A percentile compares a stretch with the other conserved stretches of the same genome.
These are phyloP conservation scores for Otatea glauca DNA, from an alignment of 176 grass and related monocot species.

Conservation along the genomic window DNA sequence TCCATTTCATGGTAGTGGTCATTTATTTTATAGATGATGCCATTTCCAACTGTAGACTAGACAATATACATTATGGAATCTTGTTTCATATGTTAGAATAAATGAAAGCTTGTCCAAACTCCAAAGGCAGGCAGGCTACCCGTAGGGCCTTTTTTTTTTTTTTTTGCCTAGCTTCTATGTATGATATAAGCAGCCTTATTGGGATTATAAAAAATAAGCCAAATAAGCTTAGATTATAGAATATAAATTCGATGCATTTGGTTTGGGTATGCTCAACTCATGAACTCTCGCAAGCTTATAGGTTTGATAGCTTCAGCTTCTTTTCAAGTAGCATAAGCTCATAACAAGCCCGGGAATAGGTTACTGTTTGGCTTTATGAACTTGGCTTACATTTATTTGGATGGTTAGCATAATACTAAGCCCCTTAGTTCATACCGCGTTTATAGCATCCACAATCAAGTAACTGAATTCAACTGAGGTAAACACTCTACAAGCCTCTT, in stretches of 20 bases:
- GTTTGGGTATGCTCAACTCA: background rate
- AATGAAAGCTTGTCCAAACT: background rate
- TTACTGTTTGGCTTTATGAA: background rate
- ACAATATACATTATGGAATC: constrained; percentile 5
- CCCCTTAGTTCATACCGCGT: background rate
- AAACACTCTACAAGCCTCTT: background rate
- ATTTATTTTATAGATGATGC: constrained; percentile 26
- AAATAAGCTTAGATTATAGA: constrained; percentile 2
- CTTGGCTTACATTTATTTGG: background rate
- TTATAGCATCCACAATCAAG: background rate
- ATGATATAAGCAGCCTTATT: constrained; percentile 6
- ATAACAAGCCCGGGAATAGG: background rate
- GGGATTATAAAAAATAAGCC: background rate
- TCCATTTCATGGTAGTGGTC: constrained; percentile 18
- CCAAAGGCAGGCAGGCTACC: background rate
- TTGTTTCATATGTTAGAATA: constrained; percentile 33
- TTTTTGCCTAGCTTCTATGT: background rate
- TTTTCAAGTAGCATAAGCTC: constrained; percentile 9
- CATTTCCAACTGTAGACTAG: background rate
- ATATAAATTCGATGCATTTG: constrained; percentile 15
- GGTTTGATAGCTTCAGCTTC: background rate
- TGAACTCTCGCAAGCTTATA: background rate
- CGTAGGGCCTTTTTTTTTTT: background rate
- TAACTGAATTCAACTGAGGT: background rate
- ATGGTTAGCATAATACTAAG: background rate